A percentile compares a stretch with the other conserved stretches of the same genome.
phyloP scores from a whole-genome alignment of 805 yeast species.

The Barnettozyma pratensis region DNA sequence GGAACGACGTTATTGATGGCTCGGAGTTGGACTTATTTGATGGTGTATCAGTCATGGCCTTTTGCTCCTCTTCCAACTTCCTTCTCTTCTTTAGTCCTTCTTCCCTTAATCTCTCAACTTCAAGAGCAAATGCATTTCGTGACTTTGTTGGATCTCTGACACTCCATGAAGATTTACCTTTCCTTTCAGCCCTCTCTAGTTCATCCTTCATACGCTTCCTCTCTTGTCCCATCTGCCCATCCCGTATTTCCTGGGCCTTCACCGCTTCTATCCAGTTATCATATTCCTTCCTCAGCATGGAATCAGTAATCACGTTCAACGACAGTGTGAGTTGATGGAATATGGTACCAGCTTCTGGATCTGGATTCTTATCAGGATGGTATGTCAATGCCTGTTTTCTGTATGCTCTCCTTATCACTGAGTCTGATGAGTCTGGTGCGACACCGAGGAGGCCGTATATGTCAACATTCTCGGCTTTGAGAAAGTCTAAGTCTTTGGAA shows the following conservation, averaged over 20 bases:
- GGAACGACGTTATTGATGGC: neutral
- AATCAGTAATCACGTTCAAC: constrained; percentile 74
- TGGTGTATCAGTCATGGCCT: constrained; percentile 5
- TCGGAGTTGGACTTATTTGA: neutral
- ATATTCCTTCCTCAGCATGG: constrained; percentile 75
- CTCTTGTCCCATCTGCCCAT: constrained; percentile 12
- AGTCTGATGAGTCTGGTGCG: constrained; percentile 51
- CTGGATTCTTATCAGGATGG: constrained; percentile 79
- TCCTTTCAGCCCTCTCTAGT: constrained; percentile 19
- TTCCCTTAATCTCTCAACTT: constrained; percentile 19
- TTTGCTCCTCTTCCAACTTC: constrained; percentile 12
- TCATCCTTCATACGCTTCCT: constrained; percentile 21
- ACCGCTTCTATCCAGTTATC: constrained; percentile 37
- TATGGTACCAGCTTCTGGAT: constrained; percentile 85
- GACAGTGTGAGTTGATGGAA: constrained; percentile 85
- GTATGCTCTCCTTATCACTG: constrained; percentile 71
- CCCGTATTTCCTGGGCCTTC: constrained; percentile 6
- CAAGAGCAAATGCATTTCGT: constrained; percentile 7
- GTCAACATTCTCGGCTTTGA: constrained; percentile 14
- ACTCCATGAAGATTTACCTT: constrained; percentile 11
- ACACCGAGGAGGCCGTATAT: constrained; percentile 66
- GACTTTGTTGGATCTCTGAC: constrained; percentile 9
- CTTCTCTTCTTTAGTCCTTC: constrained; percentile 21
- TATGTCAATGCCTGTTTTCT: constrained; percentile 71
- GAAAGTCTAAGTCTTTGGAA: constrained; percentile 16